A percentile compares a stretch with the other conserved stretches of the same genome.
phyloP scores from a whole-genome alignment of 2,329 filamentous ascomycete species.

The Thielaviopsis populi region DNA sequence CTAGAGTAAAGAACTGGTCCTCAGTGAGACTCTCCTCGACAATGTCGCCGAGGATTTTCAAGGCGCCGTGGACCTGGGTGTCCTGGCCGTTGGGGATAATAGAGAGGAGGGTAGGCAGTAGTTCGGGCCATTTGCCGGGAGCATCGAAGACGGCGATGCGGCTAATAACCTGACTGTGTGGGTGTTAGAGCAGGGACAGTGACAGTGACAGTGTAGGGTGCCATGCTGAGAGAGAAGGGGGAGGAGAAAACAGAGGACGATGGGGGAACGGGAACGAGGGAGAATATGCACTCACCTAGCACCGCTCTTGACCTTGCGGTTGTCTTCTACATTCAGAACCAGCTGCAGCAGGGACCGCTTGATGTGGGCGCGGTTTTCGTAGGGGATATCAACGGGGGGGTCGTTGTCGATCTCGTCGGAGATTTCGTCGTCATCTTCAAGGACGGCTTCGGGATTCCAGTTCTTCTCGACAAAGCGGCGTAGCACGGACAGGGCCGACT shows the following conservation, averaged over 20 bases:
- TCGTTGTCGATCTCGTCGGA: conserved; percentile 45
- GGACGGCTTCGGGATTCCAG: conserved; percentile 66
- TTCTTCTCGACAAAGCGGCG: conserved; percentile 71
- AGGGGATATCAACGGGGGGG: conserved; percentile 21
- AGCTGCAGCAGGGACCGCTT: conserved; percentile 62
- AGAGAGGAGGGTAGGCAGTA: conserved; percentile 66
- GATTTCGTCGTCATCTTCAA: conserved; percentile 48
- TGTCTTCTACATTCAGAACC: conserved; percentile 54
- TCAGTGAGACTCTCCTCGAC: conserved; percentile 90
- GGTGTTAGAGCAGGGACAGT: neutral
- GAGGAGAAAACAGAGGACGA: neutral
- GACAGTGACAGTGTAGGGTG: neutral
- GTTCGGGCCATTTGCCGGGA: conserved; percentile 83
- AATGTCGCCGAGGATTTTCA: conserved; percentile 76
- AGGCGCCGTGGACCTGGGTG: conserved; percentile 69
- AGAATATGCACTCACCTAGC: conserved; percentile 51
- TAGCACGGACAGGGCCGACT: conserved; percentile 65
- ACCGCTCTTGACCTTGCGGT: conserved; percentile 77
- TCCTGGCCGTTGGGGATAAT: conserved; percentile 65
- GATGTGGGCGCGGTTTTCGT: conserved; percentile 46
- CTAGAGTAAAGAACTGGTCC: conserved; percentile 85
- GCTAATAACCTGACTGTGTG: conserved; percentile 55
- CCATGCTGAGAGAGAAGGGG: neutral
- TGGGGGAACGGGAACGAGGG: neutral
- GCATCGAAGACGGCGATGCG: conserved; percentile 92